A percentile compares a stretch with the other conserved stretches of the same genome.
phyloP scores from a whole-genome alignment of 208 protist species.

The Acanthamoeba polyphaga region DNA sequence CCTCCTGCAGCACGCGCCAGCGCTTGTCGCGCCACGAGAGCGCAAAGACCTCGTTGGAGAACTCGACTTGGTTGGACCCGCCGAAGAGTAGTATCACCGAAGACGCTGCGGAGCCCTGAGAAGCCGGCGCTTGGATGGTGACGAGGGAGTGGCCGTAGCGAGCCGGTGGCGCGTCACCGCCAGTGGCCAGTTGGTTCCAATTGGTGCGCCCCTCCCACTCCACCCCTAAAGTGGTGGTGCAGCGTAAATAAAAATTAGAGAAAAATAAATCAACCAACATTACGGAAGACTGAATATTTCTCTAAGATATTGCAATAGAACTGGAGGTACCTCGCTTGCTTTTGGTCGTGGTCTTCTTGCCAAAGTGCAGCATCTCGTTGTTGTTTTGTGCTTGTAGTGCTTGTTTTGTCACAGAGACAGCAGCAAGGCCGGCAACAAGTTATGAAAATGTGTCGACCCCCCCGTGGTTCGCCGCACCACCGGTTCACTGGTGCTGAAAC shows the following conservation, averaged over 20 bases:
- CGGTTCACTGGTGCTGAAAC: too few species aligned
- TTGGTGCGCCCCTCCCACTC: not conserved
- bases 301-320: too few species aligned
- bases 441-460: too few species aligned
- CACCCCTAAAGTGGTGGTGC: not conserved
- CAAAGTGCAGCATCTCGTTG: too few species aligned
- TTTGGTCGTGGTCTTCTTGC: too few species aligned
- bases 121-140: not conserved
- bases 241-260: too few species aligned
- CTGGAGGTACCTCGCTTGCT: too few species aligned
- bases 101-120: not conserved
- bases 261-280: too few species aligned
- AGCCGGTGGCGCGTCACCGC: not conserved
- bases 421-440: too few species aligned
- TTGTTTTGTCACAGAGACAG: not conserved
- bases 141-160: conserved; percentile 52
- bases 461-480: too few species aligned
- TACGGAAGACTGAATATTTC: too few species aligned
- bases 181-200: conserved; percentile 21
- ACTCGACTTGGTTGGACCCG: conserved; percentile 41
- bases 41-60: conserved; percentile 49
- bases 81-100: conserved; percentile 7
- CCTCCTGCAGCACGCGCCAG: conserved; percentile 33
- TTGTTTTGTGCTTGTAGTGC: too few species aligned
- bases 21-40: conserved; percentile 29